These are phyloP conservation scores for Urochloa ruziziensis DNA, from an alignment of 176 grass and related monocot genomes.

Conservation along the genomic window DNA sequence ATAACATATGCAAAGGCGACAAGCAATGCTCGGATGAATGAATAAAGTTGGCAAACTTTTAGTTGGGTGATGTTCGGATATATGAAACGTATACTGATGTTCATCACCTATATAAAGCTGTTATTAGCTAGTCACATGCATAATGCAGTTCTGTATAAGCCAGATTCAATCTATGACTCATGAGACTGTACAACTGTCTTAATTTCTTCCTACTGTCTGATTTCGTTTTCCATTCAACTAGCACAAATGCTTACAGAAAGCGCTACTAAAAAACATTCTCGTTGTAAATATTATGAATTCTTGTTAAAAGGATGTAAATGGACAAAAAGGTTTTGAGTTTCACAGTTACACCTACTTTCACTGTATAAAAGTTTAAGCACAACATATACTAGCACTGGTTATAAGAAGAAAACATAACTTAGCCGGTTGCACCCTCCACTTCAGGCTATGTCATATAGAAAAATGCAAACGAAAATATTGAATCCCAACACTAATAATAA, in stretches of 20 bases:
- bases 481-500: neutral
- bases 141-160: neutral
- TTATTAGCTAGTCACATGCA: neutral
- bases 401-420: neutral
- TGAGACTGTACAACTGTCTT: neutral
- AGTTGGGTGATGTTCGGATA: neutral
- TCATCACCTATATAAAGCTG: neutral
- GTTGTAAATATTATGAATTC: neutral
- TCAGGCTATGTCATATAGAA: neutral
- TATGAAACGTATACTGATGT: neutral
- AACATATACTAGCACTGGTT: neutral
- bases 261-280: neutral
- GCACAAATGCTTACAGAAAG: neutral
- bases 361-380: neutral
- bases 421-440: neutral
- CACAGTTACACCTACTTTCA: neutral
- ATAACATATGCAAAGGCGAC: neutral
- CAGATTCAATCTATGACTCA: neutral
- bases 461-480: no score
- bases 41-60: conserved; percentile 11
- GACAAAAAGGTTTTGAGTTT: neutral
- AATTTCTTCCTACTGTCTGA: neutral
- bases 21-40: neutral
- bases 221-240: neutral
- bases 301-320: neutral